A percentile compares a stretch with the other conserved stretches of the same genome.
Evolutionary conservation across 2,329 filamentous ascomycete species (phyloP).

Genomic region (Phoma sp.): DNA sequence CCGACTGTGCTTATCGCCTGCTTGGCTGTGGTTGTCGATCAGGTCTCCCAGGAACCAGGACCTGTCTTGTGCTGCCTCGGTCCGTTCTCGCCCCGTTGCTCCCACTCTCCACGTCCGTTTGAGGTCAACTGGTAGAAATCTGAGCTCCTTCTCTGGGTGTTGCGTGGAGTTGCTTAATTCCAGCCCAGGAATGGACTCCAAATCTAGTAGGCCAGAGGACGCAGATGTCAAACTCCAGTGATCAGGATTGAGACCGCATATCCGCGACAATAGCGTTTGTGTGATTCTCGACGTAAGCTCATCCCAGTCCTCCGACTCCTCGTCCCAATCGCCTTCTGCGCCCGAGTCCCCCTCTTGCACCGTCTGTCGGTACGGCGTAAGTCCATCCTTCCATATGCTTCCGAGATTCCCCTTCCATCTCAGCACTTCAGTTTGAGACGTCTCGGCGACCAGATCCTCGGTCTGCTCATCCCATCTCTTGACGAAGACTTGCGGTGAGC

Average conservation of each 20-base stretch:
- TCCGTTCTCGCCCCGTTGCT: conserved; percentile 67
- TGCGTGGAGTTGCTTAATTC: conserved; percentile 38
- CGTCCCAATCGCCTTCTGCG: conserved; percentile 42
- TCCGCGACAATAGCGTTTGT: conserved; percentile 57
- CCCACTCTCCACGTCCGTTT: conserved; percentile 69
- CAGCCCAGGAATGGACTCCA: conserved; percentile 68
- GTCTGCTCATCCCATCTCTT: conserved; percentile 62
- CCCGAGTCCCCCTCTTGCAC: conserved; percentile 39
- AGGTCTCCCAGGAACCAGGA: conserved; percentile 67
- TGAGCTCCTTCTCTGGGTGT: conserved; percentile 53
- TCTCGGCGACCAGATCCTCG: conserved; percentile 56
- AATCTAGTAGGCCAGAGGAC: conserved; percentile 63
- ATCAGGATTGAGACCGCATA: conserved; percentile 56
- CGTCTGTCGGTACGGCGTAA: conserved; percentile 57
- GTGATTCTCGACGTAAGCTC: conserved; percentile 61
- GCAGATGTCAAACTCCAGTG: conserved; percentile 66
- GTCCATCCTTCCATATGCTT: conserved; percentile 61
- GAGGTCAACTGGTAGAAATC: conserved; percentile 65
- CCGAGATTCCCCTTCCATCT: conserved; percentile 64
- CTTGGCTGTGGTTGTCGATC: conserved; percentile 53
- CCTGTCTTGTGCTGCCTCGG: conserved; percentile 67
- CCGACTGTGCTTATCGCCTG: conserved; percentile 29
- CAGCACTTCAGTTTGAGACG: conserved; percentile 52
- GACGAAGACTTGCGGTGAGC: conserved; percentile 57
- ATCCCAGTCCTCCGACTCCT: conserved; percentile 62